Percentiles rank a stretch among this genome's conserved stretches.
Conservation (phyloP, 1,284 basidiomycete genomes). For the Exsudoporus floridanus region DNA sequence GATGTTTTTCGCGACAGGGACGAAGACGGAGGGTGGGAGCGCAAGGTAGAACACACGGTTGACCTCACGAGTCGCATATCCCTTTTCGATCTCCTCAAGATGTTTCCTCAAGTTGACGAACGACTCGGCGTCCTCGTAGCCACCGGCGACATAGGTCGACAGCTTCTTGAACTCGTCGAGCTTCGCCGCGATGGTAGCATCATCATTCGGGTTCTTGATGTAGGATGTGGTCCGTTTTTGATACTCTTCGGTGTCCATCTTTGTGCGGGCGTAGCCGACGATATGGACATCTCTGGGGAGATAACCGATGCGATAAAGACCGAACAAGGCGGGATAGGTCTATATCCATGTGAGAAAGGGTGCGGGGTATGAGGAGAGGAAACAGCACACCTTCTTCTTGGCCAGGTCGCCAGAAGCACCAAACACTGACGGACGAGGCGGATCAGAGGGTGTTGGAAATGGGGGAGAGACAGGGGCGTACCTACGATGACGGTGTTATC, state of each 20-base stretch:
- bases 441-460: conserved; percentile 16
- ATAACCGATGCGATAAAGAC: conserved; percentile 77
- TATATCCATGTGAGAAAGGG: conserved; percentile 34
- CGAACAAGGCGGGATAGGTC: conserved; percentile 94
- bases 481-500: conserved; percentile 89
- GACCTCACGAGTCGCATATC: conserved; percentile 59
- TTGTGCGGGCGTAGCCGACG: conserved; percentile 93
- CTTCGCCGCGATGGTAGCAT: conserved; percentile 54
- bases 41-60: conserved; percentile 94
- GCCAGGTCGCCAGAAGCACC: conserved; percentile 98
- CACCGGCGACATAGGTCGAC: conserved; percentile 80
- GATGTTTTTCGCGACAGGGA: conserved; percentile 80
- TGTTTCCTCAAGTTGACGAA: conserved; percentile 78
- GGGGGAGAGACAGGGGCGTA: conserved; percentile 37
- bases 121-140: conserved; percentile 80
- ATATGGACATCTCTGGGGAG: conserved; percentile 84
- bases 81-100: conserved; percentile 74
- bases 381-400: conserved; percentile 88
- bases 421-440: conserved; percentile 58
- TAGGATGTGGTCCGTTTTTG: conserved; percentile 80
- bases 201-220: conserved; percentile 76
- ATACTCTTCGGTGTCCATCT: conserved; percentile 88
- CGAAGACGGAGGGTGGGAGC: conserved; percentile 91
- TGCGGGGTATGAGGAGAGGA: conserved; percentile 4
- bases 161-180: conserved; percentile 82